A percentile compares a stretch with the other conserved stretches of the same genome.
Conservation (phyloP, 345 rosid species). For the Garcia nutans region DNA sequence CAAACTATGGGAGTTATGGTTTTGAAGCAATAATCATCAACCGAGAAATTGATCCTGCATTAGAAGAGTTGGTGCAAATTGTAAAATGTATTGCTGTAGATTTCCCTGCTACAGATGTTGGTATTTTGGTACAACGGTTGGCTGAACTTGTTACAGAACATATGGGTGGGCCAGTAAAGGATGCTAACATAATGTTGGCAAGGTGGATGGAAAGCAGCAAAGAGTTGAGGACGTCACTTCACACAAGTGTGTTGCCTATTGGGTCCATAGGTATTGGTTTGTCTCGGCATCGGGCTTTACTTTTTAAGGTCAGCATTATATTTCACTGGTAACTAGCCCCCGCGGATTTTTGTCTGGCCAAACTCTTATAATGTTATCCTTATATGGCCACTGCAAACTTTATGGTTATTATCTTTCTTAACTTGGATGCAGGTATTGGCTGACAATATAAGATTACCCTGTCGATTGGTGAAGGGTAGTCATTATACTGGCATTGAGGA, state of each 20-base stretch:
- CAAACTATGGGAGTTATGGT: slow-evolving; percentile 60
- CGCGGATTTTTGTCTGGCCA: too few species aligned
- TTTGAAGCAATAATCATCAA: slow-evolving; percentile 86
- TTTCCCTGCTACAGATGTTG: slow-evolving; percentile 63
- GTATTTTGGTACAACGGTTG: slow-evolving; percentile 66
- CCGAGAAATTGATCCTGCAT: slow-evolving; percentile 59
- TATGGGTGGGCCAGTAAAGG: slow-evolving; percentile 96
- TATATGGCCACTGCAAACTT: not conserved
- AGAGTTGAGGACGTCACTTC: slow-evolving; percentile 74
- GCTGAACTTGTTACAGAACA: slow-evolving; percentile 95
- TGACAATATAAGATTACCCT: slow-evolving; percentile 70
- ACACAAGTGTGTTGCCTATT: slow-evolving; percentile 78
- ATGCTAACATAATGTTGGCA: slow-evolving; percentile 77
- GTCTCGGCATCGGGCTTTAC: slow-evolving; percentile 95
- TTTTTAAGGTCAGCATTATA: slow-evolving; percentile 74
- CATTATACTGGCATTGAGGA: slow-evolving; percentile 98
- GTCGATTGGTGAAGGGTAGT: slow-evolving; percentile 97
- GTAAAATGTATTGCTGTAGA: slow-evolving; percentile 77
- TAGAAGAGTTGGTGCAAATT: slow-evolving; percentile 81
- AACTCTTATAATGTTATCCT: not conserved
- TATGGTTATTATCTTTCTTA: slow-evolving; percentile 26
- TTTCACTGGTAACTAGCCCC: slow-evolving; percentile 13
- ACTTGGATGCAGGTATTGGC: slow-evolving; percentile 74
- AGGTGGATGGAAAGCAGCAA: slow-evolving; percentile 85
- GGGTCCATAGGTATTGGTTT: slow-evolving; percentile 86